Conservation (phyloP, 2,329 filamentous ascomycete genomes). For the Stenocarpella maydis region DNA sequence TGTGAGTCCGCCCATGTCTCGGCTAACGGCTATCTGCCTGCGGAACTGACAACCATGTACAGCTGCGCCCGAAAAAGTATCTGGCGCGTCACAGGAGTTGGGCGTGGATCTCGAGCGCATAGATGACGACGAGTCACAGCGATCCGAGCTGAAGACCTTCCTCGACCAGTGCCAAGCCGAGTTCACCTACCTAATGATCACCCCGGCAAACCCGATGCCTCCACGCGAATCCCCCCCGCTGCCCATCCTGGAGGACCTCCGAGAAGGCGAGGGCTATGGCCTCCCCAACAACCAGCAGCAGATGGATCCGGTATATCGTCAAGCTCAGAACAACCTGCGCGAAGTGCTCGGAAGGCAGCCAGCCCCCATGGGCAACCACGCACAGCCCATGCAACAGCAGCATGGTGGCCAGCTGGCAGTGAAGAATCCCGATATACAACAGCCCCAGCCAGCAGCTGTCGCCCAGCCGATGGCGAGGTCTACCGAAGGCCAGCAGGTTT, state of each 20-base stretch:
- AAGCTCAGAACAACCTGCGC: conserved; percentile 28
- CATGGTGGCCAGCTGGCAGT: conserved; percentile 38
- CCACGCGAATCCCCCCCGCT: conserved; percentile 69
- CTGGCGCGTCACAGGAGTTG: conserved; percentile 50
- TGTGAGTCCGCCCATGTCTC: conserved; percentile 50
- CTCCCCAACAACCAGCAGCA: conserved; percentile 53
- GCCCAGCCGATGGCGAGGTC: conserved; percentile 40
- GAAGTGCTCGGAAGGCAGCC: conserved; percentile 44
- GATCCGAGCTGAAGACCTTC: conserved; percentile 65
- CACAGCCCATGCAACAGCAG: conserved; percentile 49
- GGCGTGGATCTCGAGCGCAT: conserved; percentile 55
- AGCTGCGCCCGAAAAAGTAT: conserved; percentile 53
- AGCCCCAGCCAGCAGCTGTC: conserved; percentile 51
- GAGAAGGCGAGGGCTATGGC: conserved; percentile 61
- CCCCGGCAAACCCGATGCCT: conserved; percentile 70
- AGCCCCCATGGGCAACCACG: conserved; percentile 61
- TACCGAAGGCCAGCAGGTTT: conserved; percentile 39
- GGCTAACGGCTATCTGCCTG: neutral
- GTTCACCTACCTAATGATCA: conserved; percentile 74
- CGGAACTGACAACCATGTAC: conserved; percentile 34
- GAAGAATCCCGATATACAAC: conserved; percentile 42
- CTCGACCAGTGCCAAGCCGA: conserved; percentile 72
- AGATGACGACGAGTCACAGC: conserved; percentile 59
- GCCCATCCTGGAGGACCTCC: conserved; percentile 66
- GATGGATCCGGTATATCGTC: conserved; percentile 40